A percentile compares a stretch with the other conserved stretches of the same genome.
phyloP scores from a whole-genome alignment of 345 rosid species.

The Gossypium anomalum region DNA sequence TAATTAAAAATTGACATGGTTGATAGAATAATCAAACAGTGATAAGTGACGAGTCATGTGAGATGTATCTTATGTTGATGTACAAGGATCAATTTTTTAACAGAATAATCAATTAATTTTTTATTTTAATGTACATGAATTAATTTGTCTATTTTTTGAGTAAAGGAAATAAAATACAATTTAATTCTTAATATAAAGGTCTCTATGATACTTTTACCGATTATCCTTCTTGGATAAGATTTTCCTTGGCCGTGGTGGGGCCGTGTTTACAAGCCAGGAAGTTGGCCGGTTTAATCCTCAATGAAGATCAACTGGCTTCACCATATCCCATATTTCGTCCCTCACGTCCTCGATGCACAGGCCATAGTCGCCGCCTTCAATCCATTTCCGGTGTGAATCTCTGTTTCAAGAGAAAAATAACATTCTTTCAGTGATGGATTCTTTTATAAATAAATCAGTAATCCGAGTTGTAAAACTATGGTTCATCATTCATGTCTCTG shows the following conservation, averaged over 20 bases:
- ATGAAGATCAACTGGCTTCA: constrained; percentile 72
- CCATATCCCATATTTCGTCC: constrained; percentile 99
- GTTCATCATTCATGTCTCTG: constrained; percentile 40
- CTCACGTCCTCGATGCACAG: constrained; percentile 90
- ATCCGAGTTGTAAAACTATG: neutral
- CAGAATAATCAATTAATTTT: too few species aligned
- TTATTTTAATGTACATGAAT: too few species aligned
- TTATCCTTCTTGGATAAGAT: constrained; percentile 78
- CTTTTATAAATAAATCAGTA: constrained; percentile 2
- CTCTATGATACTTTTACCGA: too few species aligned
- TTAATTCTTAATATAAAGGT: too few species aligned
- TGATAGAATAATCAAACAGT: too few species aligned
- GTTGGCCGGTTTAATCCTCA: constrained; percentile 63
- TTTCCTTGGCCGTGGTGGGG: constrained; percentile 87
- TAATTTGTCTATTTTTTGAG: too few species aligned
- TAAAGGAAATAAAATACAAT: too few species aligned
- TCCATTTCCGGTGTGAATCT: constrained; percentile 97
- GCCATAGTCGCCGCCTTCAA: constrained; percentile 95
- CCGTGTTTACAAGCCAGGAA: constrained; percentile 89
- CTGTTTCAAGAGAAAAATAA: constrained; percentile 35
- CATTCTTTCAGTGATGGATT: neutral
- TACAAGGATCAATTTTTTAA: too few species aligned
- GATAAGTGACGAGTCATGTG: too few species aligned
- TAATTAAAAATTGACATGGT: too few species aligned
- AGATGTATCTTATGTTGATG: too few species aligned